Percentiles rank a stretch among this genome's conserved stretches.
Evolutionary conservation across 2,329 filamentous ascomycete species (phyloP).

Genomic region (Monosporascus sp.): DNA sequence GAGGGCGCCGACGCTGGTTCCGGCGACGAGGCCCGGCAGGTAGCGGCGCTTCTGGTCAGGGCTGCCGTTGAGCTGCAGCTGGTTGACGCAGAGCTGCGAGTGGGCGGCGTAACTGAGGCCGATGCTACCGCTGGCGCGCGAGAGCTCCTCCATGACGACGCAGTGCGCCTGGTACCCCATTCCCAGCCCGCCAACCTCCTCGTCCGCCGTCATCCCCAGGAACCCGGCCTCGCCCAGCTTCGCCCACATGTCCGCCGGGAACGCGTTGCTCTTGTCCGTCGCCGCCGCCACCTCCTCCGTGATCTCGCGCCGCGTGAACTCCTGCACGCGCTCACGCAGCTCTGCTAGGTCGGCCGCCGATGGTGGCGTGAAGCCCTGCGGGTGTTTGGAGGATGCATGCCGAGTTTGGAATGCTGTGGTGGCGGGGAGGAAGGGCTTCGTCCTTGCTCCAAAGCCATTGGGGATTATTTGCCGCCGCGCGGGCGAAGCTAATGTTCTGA

Average conservation of each 20-base stretch:
- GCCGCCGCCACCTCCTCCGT: constrained; percentile 72
- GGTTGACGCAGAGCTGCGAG: constrained; percentile 93
- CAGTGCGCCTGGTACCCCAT: constrained; percentile 98
- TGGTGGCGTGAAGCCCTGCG: constrained; percentile 61
- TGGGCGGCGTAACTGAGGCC: constrained; percentile 93
- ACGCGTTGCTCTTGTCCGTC: constrained; percentile 83
- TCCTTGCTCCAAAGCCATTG: constrained; percentile 4
- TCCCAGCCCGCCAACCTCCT: constrained; percentile 80
- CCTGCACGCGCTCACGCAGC: constrained; percentile 76
- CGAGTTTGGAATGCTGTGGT: constrained; percentile 34
- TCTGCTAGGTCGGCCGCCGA: constrained; percentile 70
- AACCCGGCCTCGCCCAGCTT: constrained; percentile 90
- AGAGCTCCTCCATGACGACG: constrained; percentile 91
- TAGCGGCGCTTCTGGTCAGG: constrained; percentile 73
- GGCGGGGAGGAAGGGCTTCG: constrained; percentile 17
- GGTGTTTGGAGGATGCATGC: constrained; percentile 56
- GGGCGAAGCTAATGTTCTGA: constrained; percentile 27
- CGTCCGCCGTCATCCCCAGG: constrained; percentile 87
- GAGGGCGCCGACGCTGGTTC: constrained; percentile 76
- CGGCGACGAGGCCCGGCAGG: constrained; percentile 75
- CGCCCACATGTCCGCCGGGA: constrained; percentile 86
- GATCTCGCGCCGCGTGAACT: constrained; percentile 86
- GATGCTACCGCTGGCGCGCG: constrained; percentile 76
- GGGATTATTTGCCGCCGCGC: constrained; percentile 22
- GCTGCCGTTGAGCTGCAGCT: constrained; percentile 84